Base-by-base conservation (phyloP, 2,329 filamentous ascomycete genomes). In the Aspergillus candidus region DNA sequence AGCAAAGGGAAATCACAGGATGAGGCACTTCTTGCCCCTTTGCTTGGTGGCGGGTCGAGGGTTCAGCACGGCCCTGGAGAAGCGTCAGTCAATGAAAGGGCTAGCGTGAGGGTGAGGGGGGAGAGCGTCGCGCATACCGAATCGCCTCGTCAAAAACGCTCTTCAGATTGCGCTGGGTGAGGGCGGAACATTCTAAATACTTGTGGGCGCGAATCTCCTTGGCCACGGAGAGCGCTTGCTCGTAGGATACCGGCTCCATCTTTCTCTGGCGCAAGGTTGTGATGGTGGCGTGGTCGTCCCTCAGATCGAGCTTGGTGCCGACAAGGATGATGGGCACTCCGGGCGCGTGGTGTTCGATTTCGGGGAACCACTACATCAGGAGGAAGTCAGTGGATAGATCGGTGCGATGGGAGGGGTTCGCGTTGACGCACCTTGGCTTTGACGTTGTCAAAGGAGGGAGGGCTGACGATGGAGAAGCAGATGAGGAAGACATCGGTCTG, bases 61-160 rank as follows among this genome's bases (percentile, higher is more conserved):
- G 50, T 72, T 74, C 43, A 74, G 62, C 35, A 74, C 72, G 37
- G 72, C 72, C 46, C 72, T 74, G 44, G 35, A 11, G 14, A 43
- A 37, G n/a, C 13, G 18, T 12, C 22, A 7, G 37, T 41, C 11
- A 44, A 22, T 11, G 22, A 13, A 2, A 7, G 13, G 30, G 11
- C 13, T 13, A 18, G 18, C 5, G 12, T 4, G 13, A 4, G 33
- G 11, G 27, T 18, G 1, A 13, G 36, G 4, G 18, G 6, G 18
- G 6, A 4, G 18, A 4, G 12, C 2, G 27, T 14, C 14, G 13
- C 14, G 72, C 84, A 58, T 73, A 97, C 93, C 93, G 84, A 65
- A 98, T 98, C 30, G 93, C 93, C 72, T 96, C 91, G 64, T 98
- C 93, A 65, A 98, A 98, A 38, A 98, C 93, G 61, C 88, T 94